Evolutionary conservation across 495 filamentous ascomycete species (phyloP), one percentile per base, ranked within the genome.

Genomic region (Bacidia gigantensis): DNA sequence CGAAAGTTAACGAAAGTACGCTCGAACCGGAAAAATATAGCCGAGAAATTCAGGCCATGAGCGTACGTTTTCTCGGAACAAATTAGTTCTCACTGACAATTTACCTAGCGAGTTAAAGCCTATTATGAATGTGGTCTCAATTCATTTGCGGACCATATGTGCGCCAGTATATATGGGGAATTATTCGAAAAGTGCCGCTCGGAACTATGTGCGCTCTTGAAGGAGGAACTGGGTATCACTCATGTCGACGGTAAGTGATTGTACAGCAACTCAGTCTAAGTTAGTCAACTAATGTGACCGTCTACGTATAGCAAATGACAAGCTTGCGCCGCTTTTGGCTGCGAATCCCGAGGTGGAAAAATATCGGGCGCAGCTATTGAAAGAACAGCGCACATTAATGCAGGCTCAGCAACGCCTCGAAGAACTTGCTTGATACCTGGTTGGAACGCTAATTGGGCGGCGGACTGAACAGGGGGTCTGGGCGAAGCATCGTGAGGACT

Each of bases 91-190:
- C 17, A 18, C 55, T 60, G 20, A 60, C 17, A 32, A 1, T 41
- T 5, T 29, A 25, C 44, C 42, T 57, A 74, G 72, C 65, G 58
- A 17, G 62, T 72, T 0, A 60, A 68, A 3, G 74, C 65, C 0
- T 81, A 80, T 52, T 82, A 82, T 47, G 66, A 74, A 10, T 61
- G 77, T 14, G 77, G 77, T 0, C 71, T 62, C 22, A 63, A 56
- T 1, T 60, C 76, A 11, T 75, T 79, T 44, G 56, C 74, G 0
- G 76, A 80, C 29, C 56, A 63, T 0, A 58, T 80, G 0, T 74
- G 70, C 26, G 65, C 71, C 53, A 63, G 64, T 1, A 64, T 78
- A 0, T 60, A 76, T 18, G 60, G 58, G 0, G 72, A 74, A 43
- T 53, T 82, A 10, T 72, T 79, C 39, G 57, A 55, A 0, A 64